Evolutionary conservation across 495 filamentous ascomycete genomes (phyloP), one percentile per base, ranked within the genome.

Genomic region (Amniculicola lignicola): DNA sequence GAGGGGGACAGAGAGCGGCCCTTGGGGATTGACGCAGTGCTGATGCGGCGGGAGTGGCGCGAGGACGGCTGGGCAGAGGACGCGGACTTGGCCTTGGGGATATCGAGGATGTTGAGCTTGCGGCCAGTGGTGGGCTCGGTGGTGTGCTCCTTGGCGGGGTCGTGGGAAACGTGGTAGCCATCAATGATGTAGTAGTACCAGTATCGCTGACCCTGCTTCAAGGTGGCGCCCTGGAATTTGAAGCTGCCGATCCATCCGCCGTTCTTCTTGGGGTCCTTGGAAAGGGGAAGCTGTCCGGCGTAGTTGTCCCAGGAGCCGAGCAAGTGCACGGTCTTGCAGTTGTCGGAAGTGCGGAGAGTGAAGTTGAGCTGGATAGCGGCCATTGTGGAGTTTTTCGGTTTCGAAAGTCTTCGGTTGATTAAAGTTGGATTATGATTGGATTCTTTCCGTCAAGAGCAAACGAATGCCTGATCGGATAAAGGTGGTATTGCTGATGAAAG

Each of bases 171-270:
- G 73, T 96, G 91, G 83, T 96, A 96, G 55, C 93, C 93, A 69
- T 98, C 93, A 75, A 97, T 94, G 86, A 98, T 96, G 79, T 96
- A 98, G 77, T 98, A 98, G 83, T 97, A 98, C 93, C 94, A 98
- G 84, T 96, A 97, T 63, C 93, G 84, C 67, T 85, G 80, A 54
- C 91, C 89, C 50, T 87, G 77, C 77, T 90, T 82, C 48, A 96
- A 79, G 54, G 88, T 86, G 39, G 82, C 74, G 69, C 84, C 85
- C 75, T 92, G 89, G 77, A 98, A 95, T 74, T 88, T 83, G 80
- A 98, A 96, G 68, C 89, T 94, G 69, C 93, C 94, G 65, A 89
- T 85, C 88, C 94, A 96, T 51, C 84, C 82, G 66, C 87, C 91
- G 58, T 80, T 78, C 80, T 89, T 94, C 74, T 78, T 82, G 53